These are phyloP conservation scores for Colletotrichum agaves DNA, from an alignment of 2,329 filamentous ascomycete genomes.

Conservation along the genomic window DNA sequence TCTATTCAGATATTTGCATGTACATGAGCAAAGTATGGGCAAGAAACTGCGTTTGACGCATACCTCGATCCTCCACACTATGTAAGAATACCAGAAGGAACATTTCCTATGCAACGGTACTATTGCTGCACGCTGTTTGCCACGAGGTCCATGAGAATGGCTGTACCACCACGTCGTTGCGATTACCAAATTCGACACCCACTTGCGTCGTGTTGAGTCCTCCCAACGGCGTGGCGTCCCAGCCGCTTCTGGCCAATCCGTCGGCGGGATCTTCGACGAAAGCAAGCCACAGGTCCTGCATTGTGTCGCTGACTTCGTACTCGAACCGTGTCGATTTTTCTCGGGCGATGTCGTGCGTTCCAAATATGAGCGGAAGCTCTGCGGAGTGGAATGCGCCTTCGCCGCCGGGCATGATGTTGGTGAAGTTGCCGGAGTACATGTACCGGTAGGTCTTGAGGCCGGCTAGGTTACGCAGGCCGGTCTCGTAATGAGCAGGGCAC, in stretches of 20 bases:
- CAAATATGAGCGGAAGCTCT: slow-evolving; percentile 47
- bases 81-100: too few relatives aligned
- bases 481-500: slow-evolving; percentile 13
- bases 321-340: slow-evolving; percentile 11
- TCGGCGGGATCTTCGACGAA: slow-evolving; percentile 10
- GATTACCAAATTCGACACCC: background rate
- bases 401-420: slow-evolving; percentile 22
- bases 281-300: slow-evolving; percentile 22
- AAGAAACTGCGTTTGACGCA: too few relatives aligned
- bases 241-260: background rate
- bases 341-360: slow-evolving; percentile 40
- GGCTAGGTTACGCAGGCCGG: background rate
- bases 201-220: background rate
- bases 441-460: slow-evolving; percentile 13
- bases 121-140: slow-evolving; percentile 1
- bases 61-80: too few relatives aligned
- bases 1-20: too few relatives aligned
- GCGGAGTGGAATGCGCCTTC: slow-evolving; percentile 43
- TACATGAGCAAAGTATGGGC: too few relatives aligned
- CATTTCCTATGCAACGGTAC: background rate
- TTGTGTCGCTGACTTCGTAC: slow-evolving; percentile 4
- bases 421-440: slow-evolving; percentile 25
- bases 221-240: background rate
- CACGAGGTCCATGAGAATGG: background rate
- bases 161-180: background rate